Evolutionary conservation across 2,329 filamentous ascomycete species (phyloP).

Genomic region (Coniochaeta prunicola): DNA sequence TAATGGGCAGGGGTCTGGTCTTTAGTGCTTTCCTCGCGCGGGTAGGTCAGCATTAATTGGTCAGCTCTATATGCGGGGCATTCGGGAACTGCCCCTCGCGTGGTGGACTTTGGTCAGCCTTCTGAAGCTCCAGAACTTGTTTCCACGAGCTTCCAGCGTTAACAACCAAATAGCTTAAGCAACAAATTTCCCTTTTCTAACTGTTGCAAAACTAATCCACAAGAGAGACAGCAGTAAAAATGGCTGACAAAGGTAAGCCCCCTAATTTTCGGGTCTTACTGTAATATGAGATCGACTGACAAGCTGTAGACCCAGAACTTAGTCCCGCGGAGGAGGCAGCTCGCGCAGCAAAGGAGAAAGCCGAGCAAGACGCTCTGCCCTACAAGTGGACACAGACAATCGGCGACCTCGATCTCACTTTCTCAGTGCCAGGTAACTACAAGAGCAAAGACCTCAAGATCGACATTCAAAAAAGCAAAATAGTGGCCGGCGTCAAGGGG

Average conservation of each 20-base stretch:
- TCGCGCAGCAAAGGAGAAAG: slow-evolving; percentile 63
- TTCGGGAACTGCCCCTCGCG: slow-evolving; percentile 12
- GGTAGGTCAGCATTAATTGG: not conserved
- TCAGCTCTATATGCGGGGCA: not conserved
- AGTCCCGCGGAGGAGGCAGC: slow-evolving; percentile 51
- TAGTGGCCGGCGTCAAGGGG: slow-evolving; percentile 81
- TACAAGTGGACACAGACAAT: slow-evolving; percentile 99
- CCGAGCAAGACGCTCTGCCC: slow-evolving; percentile 83
- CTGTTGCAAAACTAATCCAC: not conserved
- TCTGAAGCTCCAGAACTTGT: slow-evolving; percentile 7
- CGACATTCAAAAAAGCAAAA: slow-evolving; percentile 68
- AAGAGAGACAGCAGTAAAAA: slow-evolving; percentile 13
- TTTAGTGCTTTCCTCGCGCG: slow-evolving; percentile 12
- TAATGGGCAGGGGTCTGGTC: not conserved
- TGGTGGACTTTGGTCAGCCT: slow-evolving; percentile 5
- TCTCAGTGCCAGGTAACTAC: slow-evolving; percentile 72
- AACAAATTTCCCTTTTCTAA: not conserved
- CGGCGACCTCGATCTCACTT: slow-evolving; percentile 72
- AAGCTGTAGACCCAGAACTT: slow-evolving; percentile 36
- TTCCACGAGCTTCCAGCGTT: slow-evolving; percentile 12
- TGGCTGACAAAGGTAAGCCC: slow-evolving; percentile 37
- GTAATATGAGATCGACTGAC: too few species aligned
- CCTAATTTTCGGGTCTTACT: too few species aligned
- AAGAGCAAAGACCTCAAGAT: slow-evolving; percentile 81
- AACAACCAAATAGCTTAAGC: not conserved